phyloP scores from a whole-genome alignment of 805 yeast genomes.

The Spathaspora sp. region DNA sequence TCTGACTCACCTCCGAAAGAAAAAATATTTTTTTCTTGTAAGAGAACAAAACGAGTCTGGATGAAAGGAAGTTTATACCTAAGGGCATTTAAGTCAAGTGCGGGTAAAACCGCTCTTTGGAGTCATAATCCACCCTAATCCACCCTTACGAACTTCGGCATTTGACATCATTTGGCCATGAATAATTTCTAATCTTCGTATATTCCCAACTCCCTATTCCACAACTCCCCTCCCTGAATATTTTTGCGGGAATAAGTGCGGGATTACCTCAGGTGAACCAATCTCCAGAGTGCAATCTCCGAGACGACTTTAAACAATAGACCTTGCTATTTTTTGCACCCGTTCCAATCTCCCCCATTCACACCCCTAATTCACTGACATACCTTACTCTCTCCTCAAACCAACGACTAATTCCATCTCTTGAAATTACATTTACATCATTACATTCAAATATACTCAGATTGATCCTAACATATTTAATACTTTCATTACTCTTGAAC shows the following conservation, averaged over 20 bases:
- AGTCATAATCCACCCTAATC: not conserved
- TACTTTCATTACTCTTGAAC: slow-evolving; percentile 17
- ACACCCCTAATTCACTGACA: slow-evolving; percentile 8
- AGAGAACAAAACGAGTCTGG: not conserved
- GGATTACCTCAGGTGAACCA: too few species aligned
- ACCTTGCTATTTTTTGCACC: not conserved
- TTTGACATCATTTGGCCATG: not conserved
- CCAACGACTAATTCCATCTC: slow-evolving; percentile 47
- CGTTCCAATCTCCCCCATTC: not conserved
- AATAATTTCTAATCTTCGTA: too few species aligned
- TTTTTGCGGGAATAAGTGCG: too few species aligned
- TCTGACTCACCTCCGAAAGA: not conserved
- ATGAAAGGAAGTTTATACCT: not conserved
- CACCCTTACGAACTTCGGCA: not conserved
- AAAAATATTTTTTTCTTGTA: not conserved
- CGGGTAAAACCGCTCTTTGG: not conserved
- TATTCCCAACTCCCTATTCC: too few species aligned
- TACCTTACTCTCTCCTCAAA: slow-evolving; percentile 33
- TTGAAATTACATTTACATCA: slow-evolving; percentile 25
- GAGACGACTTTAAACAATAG: too few species aligned
- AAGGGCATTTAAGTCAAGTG: not conserved
- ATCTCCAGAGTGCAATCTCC: too few species aligned
- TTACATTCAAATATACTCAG: slow-evolving; percentile 44
- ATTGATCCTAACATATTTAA: slow-evolving; percentile 47
- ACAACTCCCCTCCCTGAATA: too few species aligned